These are phyloP conservation scores for Clavispora fructus DNA, from an alignment of 805 yeast species.

Conservation along the genomic window DNA sequence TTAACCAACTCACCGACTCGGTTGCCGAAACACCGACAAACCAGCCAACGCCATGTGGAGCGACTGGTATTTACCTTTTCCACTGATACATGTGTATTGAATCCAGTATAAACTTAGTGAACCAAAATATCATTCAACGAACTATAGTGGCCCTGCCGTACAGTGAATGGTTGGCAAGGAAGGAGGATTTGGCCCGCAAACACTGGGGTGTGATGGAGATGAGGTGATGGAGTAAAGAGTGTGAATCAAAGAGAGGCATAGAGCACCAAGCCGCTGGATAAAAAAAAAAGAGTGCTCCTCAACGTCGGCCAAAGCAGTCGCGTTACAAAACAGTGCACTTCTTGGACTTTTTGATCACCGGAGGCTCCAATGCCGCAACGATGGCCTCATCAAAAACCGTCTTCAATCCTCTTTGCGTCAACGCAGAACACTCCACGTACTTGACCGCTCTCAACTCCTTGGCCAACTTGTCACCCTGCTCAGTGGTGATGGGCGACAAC, in stretches of 20 bases:
- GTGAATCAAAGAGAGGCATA: background rate
- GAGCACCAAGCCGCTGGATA: background rate
- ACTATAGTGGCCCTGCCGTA: slow-evolving; percentile 1
- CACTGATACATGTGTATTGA: slow-evolving; percentile 1
- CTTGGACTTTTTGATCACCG: slow-evolving; percentile 74
- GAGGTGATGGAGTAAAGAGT: background rate
- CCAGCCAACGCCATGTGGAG: too few species aligned
- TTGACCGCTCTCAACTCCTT: slow-evolving; percentile 92
- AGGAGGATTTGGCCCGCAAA: slow-evolving; percentile 1
- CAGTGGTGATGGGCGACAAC: slow-evolving; percentile 76
- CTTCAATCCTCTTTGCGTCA: slow-evolving; percentile 94
- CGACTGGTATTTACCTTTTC: background rate
- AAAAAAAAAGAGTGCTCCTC: background rate
- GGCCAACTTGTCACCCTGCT: slow-evolving; percentile 89
- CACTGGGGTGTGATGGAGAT: background rate
- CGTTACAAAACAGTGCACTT: slow-evolving; percentile 78
- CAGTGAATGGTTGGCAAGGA: slow-evolving; percentile 1
- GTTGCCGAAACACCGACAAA: too few species aligned
- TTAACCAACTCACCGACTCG: too few species aligned
- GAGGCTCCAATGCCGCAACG: slow-evolving; percentile 97
- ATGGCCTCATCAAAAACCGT: slow-evolving; percentile 98
- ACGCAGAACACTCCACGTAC: slow-evolving; percentile 96
- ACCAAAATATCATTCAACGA: slow-evolving; percentile 2
- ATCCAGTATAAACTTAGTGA: slow-evolving; percentile 1
- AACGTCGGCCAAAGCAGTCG: background rate